Base-by-base conservation (phyloP, 108 stramenopile genomes). In the Pseudonitzschia multiseries region DNA sequence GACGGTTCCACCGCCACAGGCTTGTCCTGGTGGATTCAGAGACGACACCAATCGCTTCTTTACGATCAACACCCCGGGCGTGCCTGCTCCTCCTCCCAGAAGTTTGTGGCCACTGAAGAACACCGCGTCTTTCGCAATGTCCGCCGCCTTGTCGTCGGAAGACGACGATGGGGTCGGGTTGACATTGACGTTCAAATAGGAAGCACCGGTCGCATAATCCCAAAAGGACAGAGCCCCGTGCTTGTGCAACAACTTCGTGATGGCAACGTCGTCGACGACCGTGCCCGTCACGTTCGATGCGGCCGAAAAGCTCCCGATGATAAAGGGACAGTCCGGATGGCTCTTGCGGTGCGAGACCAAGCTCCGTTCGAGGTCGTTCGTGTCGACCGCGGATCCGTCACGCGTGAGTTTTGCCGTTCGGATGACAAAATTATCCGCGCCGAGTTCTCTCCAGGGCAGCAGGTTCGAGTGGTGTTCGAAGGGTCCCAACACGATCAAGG, bases 381-480 rank as follows among this genome's bases (percentile, higher is more conserved):
- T 68, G 73, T 97, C 93, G 0, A 97, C 81, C 24, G 78, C 78
- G 10, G 68, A 64, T 26, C 63, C 48, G 14, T 84, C 70, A 22
- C 69, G 27, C 21, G 68, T 68, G 4, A 68, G 33, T 15, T 82
- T 65, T 44, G 84, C 83, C 13, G 87, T 84, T 4, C 91, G 69
- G 51, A 84, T 84, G 12, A 89, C 82, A 32, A 95, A 84, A 17
- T 89, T 79, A 51, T 85, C 85, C n/a, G 59, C 59, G 29, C 94
- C 94, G 13, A 89, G 84, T 83, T 99, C 99, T 69, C 97, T 75
- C 97, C 97, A 99, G 2, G 97, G 97, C 8, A 99, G 71, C 41
- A 99, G 70, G 77, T 98, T 98, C 64, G 96, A 96, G 73, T 99
- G 99, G 77, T 99, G 99, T 80, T 96, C 98, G 64, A 91, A 98